Conservation (phyloP, 441 rosid genomes). For the Pelargonium cotyledonis region DNA sequence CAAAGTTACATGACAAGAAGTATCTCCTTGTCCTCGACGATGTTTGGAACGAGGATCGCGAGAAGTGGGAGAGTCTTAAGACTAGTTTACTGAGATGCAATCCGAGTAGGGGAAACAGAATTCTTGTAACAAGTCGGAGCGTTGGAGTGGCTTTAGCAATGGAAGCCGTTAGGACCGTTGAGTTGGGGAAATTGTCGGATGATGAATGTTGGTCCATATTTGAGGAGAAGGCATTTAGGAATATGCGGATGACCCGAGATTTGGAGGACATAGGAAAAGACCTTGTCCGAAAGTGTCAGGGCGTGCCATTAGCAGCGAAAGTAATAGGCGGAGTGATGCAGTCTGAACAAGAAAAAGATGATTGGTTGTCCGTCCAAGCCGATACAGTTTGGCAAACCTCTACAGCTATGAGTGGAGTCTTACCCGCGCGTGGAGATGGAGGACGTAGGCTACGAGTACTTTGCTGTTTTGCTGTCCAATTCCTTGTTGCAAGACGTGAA, state of each 20-base stretch:
- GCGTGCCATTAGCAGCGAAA: conserved; percentile 15
- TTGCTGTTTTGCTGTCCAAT: background rate
- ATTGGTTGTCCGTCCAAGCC: conserved; percentile 8
- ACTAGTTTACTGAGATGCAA: background rate
- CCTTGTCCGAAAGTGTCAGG: conserved; percentile 15
- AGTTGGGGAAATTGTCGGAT: background rate
- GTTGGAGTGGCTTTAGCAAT: conserved; percentile 4
- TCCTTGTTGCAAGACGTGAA: conserved; percentile 10
- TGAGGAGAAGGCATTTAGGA: background rate
- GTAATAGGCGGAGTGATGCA: conserved; percentile 10
- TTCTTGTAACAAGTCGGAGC: conserved; percentile 12
- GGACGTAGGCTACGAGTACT: conserved; percentile 4
- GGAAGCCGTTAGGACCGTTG: conserved; percentile 1
- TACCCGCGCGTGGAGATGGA: background rate
- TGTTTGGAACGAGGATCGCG: conserved; percentile 13
- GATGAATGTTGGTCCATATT: conserved; percentile 18
- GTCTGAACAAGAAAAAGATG: background rate
- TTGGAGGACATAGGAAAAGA: conserved; percentile 7
- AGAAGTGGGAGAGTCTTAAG: conserved; percentile 12
- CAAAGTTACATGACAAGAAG: background rate
- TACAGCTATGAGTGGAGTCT: background rate
- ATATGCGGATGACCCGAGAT: background rate
- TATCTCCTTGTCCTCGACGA: conserved; percentile 8
- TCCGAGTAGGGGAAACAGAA: background rate
- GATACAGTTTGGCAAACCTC: background rate